phyloP scores from a whole-genome alignment of 306 rosid species.

The Clitoria ternatea region DNA sequence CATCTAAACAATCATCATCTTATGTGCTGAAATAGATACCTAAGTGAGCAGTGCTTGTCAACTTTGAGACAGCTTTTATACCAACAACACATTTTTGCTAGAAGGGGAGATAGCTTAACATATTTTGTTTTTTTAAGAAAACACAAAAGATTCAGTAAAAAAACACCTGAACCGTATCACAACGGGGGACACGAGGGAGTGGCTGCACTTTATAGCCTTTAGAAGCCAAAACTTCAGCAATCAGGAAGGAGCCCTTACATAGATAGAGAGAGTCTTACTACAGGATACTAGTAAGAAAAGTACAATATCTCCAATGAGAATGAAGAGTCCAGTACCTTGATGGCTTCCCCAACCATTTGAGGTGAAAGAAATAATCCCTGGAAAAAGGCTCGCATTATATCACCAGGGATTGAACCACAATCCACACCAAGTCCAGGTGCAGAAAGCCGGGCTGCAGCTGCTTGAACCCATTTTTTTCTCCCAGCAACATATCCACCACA shows the following conservation, averaged over 20 bases:
- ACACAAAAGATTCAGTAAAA: not conserved
- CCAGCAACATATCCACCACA: constrained; percentile 97
- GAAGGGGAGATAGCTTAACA: not conserved
- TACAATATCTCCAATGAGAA: not conserved
- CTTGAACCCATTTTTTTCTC: constrained; percentile 63
- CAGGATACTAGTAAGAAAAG: constrained; percentile 10
- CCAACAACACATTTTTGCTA: not conserved
- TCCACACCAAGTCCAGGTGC: constrained; percentile 92
- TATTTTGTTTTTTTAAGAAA: not conserved
- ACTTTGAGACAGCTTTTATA: constrained; percentile 12
- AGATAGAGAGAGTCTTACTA: constrained; percentile 19
- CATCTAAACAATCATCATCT: not conserved
- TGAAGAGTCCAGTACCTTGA: constrained; percentile 59
- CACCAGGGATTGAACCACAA: constrained; percentile 87
- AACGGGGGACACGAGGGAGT: constrained; percentile 66
- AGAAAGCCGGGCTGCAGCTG: constrained; percentile 90
- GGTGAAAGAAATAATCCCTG: constrained; percentile 97
- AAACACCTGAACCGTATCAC: constrained; percentile 85
- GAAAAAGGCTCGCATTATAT: constrained; percentile 80
- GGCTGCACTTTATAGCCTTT: constrained; percentile 89
- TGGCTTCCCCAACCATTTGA: constrained; percentile 99
- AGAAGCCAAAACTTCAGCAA: constrained; percentile 88
- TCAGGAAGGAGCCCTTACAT: constrained; percentile 65
- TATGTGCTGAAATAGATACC: not conserved
- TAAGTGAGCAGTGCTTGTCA: not conserved